These are phyloP conservation scores for Larix kaempferi DNA, from an alignment of 75 land plant genomes.

Conservation along the genomic window DNA sequence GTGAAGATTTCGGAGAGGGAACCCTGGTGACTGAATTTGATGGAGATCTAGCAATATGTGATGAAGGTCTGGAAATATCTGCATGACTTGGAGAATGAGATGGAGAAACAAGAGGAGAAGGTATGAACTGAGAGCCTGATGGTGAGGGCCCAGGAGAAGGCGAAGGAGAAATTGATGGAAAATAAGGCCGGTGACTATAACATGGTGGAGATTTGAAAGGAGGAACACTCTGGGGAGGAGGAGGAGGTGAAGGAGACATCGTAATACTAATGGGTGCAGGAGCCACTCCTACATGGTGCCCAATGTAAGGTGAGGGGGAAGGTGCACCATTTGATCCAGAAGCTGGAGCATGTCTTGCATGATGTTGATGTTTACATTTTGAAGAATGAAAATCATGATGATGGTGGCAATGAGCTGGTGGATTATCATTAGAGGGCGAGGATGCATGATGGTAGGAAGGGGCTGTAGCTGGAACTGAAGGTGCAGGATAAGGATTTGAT, in stretches of 20 bases:
- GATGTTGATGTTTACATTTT: constrained; percentile 7
- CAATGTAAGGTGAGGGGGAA: constrained; percentile 5
- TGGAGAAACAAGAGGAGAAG: not conserved
- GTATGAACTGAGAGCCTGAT: not conserved
- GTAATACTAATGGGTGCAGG: not conserved
- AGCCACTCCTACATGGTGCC: constrained; percentile 3
- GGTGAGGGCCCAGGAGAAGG: not conserved
- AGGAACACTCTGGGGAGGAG: not conserved
- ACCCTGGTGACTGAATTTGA: not conserved
- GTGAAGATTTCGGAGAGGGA: constrained; percentile 6
- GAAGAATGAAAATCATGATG: not conserved
- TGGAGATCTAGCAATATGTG: constrained; percentile 1
- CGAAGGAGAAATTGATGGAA: not conserved
- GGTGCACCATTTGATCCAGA: constrained; percentile 1
- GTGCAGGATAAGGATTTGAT: constrained; percentile 17
- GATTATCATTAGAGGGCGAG: not conserved
- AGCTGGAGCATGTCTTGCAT: not conserved
- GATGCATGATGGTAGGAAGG: not conserved
- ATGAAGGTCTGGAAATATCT: not conserved
- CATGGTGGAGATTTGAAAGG: not conserved
- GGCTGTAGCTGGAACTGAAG: not conserved
- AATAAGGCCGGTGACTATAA: not conserved
- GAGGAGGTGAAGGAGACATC: not conserved
- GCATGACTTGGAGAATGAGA: not conserved
- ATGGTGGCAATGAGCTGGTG: not conserved